Evolutionary conservation across 75 land plant species (phyloP).

Genomic region (Adiantum capillusveneris): DNA sequence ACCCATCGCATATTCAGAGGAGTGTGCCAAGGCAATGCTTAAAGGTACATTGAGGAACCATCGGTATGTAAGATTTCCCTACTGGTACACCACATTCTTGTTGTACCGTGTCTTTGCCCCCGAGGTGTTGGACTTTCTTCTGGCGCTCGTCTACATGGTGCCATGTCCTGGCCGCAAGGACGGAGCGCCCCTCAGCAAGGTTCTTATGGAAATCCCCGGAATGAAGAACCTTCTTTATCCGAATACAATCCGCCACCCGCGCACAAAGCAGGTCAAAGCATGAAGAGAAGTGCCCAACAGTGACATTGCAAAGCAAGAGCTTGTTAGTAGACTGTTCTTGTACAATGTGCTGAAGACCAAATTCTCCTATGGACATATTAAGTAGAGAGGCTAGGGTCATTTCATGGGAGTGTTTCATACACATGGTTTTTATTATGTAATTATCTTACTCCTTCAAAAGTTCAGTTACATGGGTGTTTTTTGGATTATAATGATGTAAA

Average conservation of each 20-base stretch:
- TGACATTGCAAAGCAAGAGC: too few relatives aligned
- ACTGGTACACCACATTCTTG: slow-evolving; percentile 5
- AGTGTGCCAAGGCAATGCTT: slow-evolving; percentile 18
- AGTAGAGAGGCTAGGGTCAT: too few relatives aligned
- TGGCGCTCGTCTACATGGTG: slow-evolving; percentile 5
- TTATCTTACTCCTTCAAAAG: too few relatives aligned
- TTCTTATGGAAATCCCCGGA: slow-evolving; percentile 36
- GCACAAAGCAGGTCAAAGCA: neutral
- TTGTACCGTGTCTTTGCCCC: slow-evolving; percentile 23
- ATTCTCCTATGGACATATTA: too few relatives aligned
- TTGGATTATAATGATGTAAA: too few relatives aligned
- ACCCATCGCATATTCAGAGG: slow-evolving; percentile 22
- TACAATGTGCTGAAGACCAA: too few relatives aligned
- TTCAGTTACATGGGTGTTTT: too few relatives aligned
- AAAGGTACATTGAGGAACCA: slow-evolving; percentile 10
- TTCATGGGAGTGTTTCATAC: too few relatives aligned
- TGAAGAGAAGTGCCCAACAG: neutral
- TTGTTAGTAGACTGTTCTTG: too few relatives aligned
- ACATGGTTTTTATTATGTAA: too few relatives aligned
- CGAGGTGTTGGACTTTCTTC: slow-evolving; percentile 18
- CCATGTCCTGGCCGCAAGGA: neutral
- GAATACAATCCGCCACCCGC: slow-evolving; percentile 15
- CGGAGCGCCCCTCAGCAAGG: slow-evolving; percentile 29
- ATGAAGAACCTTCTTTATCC: slow-evolving; percentile 44
- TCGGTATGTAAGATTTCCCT: slow-evolving; percentile 15